Conservation (phyloP, 1,284 basidiomycete genomes). For the Ustilago xerochloae region DNA sequence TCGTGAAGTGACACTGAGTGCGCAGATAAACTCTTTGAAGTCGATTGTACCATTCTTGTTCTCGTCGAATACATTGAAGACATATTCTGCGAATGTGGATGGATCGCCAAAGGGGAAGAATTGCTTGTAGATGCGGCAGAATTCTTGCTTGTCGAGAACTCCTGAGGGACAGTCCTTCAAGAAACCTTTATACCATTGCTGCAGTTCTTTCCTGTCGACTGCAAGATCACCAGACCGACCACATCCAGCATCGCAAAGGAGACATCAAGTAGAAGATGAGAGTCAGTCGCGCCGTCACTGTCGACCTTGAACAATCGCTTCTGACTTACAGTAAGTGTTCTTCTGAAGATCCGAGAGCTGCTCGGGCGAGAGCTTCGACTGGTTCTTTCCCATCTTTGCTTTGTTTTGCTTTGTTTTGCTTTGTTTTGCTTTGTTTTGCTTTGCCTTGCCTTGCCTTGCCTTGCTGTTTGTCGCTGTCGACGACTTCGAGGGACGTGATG, state of each 20-base stretch:
- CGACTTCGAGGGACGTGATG: neutral
- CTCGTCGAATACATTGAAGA: conserved; percentile 79
- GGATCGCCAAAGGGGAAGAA: conserved; percentile 99
- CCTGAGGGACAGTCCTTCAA: conserved; percentile 98
- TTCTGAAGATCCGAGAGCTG: conserved; percentile 96
- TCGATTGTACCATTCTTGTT: conserved; percentile 67
- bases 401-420: too few species aligned
- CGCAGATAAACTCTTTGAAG: conserved; percentile 90
- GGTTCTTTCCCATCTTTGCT: conserved; percentile 93
- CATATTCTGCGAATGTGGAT: conserved; percentile 94
- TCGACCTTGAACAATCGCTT: neutral
- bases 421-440: too few species aligned
- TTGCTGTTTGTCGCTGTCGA: neutral
- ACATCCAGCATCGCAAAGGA: neutral
- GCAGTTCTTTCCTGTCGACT: conserved; percentile 99
- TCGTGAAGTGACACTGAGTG: conserved; percentile 91
- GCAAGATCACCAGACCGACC: conserved; percentile 9
- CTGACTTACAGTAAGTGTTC: conserved; percentile 94
- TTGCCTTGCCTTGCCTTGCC: too few species aligned
- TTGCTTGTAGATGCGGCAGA: conserved; percentile 98
- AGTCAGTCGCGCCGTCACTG: conserved; percentile 10
- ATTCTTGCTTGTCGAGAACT: conserved; percentile 94
- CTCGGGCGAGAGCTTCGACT: conserved; percentile 94
- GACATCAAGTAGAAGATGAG: neutral
- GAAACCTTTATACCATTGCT: conserved; percentile 99